Conservation (phyloP, 179 eudicot genomes). For the Silene noctiflora region DNA sequence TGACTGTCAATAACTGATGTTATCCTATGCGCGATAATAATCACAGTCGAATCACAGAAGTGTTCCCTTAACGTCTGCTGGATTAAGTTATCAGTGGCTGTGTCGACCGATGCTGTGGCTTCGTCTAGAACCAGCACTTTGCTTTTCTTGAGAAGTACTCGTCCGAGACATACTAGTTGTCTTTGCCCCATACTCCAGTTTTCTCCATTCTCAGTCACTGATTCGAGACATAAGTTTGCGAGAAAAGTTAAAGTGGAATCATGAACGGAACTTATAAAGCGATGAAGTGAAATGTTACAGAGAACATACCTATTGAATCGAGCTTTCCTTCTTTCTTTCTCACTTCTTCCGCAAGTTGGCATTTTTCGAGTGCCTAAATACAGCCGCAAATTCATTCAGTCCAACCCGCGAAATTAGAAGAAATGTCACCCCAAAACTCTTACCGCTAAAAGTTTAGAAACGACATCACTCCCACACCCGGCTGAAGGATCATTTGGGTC, state of each 20-base stretch:
- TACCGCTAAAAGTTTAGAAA: too few species aligned
- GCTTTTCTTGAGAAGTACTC: constrained; percentile 61
- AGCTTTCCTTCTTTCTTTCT: constrained; percentile 60
- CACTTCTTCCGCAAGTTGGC: constrained; percentile 70
- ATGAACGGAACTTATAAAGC: neutral
- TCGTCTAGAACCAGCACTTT: constrained; percentile 57
- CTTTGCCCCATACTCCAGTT: constrained; percentile 79
- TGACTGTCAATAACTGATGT: constrained; percentile 66
- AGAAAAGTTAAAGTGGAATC: neutral
- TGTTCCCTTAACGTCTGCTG: constrained; percentile 53
- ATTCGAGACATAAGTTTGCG: neutral
- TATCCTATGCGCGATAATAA: constrained; percentile 59
- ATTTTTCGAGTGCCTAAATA: constrained; percentile 60
- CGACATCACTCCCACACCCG: too few species aligned
- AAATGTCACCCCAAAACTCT: too few species aligned
- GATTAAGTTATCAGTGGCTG: constrained; percentile 59
- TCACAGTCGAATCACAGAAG: constrained; percentile 50
- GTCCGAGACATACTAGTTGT: constrained; percentile 63
- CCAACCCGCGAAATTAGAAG: neutral
- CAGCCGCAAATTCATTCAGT: neutral
- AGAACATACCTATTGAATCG: constrained; percentile 50
- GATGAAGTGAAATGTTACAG: neutral
- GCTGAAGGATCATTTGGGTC: too few species aligned
- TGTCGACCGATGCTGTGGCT: constrained; percentile 71
- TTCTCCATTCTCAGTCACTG: constrained; percentile 72